A percentile compares a stretch with the other conserved stretches of the same genome.
phyloP scores from a whole-genome alignment of 768 basidiomycete species.

The Kwoniella mangroviensis region DNA sequence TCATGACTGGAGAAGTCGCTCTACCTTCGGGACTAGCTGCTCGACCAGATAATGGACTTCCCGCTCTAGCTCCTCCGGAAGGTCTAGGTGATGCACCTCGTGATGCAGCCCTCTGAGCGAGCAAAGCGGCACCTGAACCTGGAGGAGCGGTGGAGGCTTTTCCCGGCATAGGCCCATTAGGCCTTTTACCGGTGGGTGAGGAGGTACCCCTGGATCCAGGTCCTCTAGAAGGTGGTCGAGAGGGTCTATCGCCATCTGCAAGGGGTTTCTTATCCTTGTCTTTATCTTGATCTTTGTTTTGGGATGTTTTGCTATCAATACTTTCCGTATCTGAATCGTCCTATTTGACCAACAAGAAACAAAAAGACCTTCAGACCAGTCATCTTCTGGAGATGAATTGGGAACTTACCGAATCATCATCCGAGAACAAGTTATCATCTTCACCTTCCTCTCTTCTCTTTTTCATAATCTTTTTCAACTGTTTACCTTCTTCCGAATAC shows the following conservation, averaged over 20 bases:
- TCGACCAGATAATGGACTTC: slow-evolving; percentile 29
- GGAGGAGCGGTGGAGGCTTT: slow-evolving; percentile 48
- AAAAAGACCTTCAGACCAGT: background rate
- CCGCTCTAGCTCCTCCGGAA: slow-evolving; percentile 28
- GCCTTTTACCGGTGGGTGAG: slow-evolving; percentile 31
- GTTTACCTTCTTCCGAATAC: slow-evolving; percentile 43
- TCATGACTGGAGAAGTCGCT: slow-evolving; percentile 27
- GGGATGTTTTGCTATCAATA: slow-evolving; percentile 26
- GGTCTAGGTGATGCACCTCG: slow-evolving; percentile 39
- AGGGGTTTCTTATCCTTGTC: slow-evolving; percentile 13
- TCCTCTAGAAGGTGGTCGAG: slow-evolving; percentile 36
- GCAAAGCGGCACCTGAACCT: slow-evolving; percentile 41
- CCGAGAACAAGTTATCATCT: slow-evolving; percentile 23
- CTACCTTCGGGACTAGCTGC: slow-evolving; percentile 26
- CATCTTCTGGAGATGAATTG: background rate
- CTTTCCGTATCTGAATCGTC: slow-evolving; percentile 36
- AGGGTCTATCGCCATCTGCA: slow-evolving; percentile 16
- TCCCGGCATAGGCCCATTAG: slow-evolving; percentile 27
- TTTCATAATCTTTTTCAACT: slow-evolving; percentile 42
- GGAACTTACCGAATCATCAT: slow-evolving; percentile 33
- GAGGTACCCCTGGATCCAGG: slow-evolving; percentile 30
- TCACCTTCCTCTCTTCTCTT: slow-evolving; percentile 38
- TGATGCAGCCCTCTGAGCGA: slow-evolving; percentile 44
- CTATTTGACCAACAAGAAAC: slow-evolving; percentile 3
- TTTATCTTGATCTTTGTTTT: slow-evolving; percentile 34